Evolutionary conservation across 805 yeast genomes (phyloP).

Genomic region (Hagleromyces aurorensis): DNA sequence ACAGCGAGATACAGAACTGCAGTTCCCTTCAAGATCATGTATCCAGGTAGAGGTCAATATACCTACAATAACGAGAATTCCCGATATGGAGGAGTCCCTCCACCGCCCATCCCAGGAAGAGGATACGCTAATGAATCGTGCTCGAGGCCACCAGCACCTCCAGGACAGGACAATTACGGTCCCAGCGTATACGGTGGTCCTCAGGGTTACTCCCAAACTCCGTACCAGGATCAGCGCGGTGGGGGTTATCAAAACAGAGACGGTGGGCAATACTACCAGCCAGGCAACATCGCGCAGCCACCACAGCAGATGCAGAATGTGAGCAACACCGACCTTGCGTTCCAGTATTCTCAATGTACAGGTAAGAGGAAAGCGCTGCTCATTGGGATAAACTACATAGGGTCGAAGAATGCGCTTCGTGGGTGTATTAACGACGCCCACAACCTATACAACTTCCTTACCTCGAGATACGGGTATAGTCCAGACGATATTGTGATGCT

Average conservation of each 20-base stretch:
- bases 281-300: constrained; percentile 15
- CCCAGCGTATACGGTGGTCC: neutral
- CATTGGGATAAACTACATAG: constrained; percentile 73
- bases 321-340: constrained; percentile 25
- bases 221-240: constrained; percentile 3
- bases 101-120: constrained; percentile 7
- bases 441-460: constrained; percentile 41
- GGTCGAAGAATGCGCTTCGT: constrained; percentile 48
- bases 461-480: constrained; percentile 38
- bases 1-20: no score
- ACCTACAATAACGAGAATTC: constrained; percentile 20
- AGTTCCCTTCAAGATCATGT: no score
- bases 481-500: constrained; percentile 51
- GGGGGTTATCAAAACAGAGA: constrained; percentile 1
- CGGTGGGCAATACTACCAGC: constrained; percentile 15
- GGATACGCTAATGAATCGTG: constrained; percentile 8
- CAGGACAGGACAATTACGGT: constrained; percentile 6
- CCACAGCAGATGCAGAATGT: constrained; percentile 20
- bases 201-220: neutral
- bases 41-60: constrained; percentile 32
- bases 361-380: constrained; percentile 70
- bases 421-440: constrained; percentile 79
- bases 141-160: constrained; percentile 16
- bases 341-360: constrained; percentile 59
- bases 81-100: constrained; percentile 7